A percentile compares a stretch with the other conserved stretches of the same genome.
phyloP scores from a whole-genome alignment of 306 rosid species.

The Inga oerstediana region DNA sequence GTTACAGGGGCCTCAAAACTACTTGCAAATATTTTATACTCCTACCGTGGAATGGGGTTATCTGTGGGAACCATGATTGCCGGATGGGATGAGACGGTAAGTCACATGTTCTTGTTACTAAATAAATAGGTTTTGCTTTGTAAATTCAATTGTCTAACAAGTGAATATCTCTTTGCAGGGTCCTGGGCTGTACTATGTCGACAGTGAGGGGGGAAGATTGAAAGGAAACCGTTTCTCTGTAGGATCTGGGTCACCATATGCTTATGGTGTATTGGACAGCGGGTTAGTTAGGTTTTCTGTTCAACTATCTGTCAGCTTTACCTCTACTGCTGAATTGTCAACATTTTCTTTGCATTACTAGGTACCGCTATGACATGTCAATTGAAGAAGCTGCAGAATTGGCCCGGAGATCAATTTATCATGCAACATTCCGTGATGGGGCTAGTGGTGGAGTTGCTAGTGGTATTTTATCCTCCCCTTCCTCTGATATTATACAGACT shows the following conservation, averaged over 20 bases:
- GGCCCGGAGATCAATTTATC: constrained; percentile 87
- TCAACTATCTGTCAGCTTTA: neutral
- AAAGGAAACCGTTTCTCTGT: constrained; percentile 89
- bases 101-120: neutral
- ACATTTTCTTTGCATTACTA: constrained; percentile 33
- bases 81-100: constrained; percentile 99
- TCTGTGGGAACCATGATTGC: constrained; percentile 98
- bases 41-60: constrained; percentile 92
- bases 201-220: constrained; percentile 95
- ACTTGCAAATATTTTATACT: constrained; percentile 87
- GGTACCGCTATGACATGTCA: constrained; percentile 77
- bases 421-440: constrained; percentile 92
- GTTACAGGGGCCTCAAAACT: constrained; percentile 96
- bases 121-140: constrained; percentile 6
- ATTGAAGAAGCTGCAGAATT: constrained; percentile 81
- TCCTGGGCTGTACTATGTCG: constrained; percentile 91
- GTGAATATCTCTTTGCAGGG: constrained; percentile 51
- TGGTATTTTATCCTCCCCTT: constrained; percentile 46
- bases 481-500: neutral
- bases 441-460: constrained; percentile 99
- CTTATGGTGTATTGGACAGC: constrained; percentile 83
- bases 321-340: constrained; percentile 7
- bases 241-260: constrained; percentile 96
- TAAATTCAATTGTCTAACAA: constrained; percentile 6
- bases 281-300: constrained; percentile 53